Percentiles rank a stretch among this genome's conserved stretches.
Evolutionary conservation across 805 yeast genomes (phyloP).

Genomic region (Dipodascus albidus): DNA sequence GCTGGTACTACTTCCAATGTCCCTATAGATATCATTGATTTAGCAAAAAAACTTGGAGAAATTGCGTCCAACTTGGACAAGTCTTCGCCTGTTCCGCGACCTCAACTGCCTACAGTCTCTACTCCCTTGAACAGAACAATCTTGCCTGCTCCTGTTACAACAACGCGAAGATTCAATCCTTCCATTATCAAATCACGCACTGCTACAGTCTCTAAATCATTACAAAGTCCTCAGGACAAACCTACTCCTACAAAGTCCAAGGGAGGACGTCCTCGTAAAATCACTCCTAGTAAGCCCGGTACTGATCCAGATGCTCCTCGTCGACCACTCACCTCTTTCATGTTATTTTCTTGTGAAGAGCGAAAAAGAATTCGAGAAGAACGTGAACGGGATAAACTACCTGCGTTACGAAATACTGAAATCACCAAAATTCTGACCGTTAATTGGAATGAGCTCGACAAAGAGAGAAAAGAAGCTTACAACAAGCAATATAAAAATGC

Average conservation of each 20-base stretch:
- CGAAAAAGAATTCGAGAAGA: constrained; percentile 64
- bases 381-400: constrained; percentile 45
- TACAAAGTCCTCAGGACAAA: constrained; percentile 9
- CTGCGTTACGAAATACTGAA: constrained; percentile 62
- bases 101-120: constrained; percentile 17
- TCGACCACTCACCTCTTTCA: constrained; percentile 83
- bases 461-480: constrained; percentile 60
- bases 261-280: constrained; percentile 23
- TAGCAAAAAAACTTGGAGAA: neutral
- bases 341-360: constrained; percentile 62
- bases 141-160: constrained; percentile 2
- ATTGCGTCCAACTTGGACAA: constrained; percentile 24
- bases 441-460: constrained; percentile 64
- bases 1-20: constrained; percentile 29
- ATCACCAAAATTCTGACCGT: constrained; percentile 69
- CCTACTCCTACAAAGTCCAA: constrained; percentile 13
- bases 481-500: constrained; percentile 40
- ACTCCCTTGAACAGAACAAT: constrained; percentile 9
- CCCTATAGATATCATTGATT: constrained; percentile 24
- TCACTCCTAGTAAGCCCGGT: constrained; percentile 39
- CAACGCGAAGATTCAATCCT: constrained; percentile 14
- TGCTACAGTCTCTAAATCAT: constrained; percentile 7
- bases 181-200: constrained; percentile 14
- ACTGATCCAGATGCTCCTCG: constrained; percentile 91
- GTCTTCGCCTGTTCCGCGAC: constrained; percentile 29